Evolutionary conservation across 2,329 filamentous ascomycete species (phyloP).

Genomic region (Exophiala lecanii-corni): DNA sequence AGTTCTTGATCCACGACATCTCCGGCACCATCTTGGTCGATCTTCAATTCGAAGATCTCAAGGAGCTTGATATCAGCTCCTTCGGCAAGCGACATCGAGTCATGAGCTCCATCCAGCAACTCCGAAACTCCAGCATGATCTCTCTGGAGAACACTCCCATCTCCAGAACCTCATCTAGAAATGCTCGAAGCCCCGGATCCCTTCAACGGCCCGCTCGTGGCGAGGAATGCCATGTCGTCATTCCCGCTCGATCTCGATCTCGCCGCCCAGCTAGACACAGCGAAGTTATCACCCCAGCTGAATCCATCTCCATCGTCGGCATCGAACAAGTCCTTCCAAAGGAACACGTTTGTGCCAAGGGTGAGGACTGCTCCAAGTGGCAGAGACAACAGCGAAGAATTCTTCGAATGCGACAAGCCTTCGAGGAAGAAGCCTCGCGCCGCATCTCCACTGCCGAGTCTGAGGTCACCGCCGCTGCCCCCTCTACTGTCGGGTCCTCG

Average conservation of each 20-base stretch:
- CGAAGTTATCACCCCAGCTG: conserved; percentile 62
- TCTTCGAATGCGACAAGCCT: conserved; percentile 64
- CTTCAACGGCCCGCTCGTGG: conserved; percentile 20
- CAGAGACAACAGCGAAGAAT: conserved; percentile 74
- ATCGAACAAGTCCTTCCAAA: conserved; percentile 87
- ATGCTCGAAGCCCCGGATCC: conserved; percentile 13
- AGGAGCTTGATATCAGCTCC: conserved; percentile 58
- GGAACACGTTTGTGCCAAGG: conserved; percentile 78
- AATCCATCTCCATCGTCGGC: conserved; percentile 85
- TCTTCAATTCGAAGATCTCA: conserved; percentile 79
- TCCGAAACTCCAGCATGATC: conserved; percentile 37
- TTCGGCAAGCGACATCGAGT: conserved; percentile 60
- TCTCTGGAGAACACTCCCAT: conserved; percentile 14
- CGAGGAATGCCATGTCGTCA: conserved; percentile 21
- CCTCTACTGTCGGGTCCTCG: conserved; percentile 84
- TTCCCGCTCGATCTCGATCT: conserved; percentile 20
- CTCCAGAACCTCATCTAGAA: conserved; percentile 18
- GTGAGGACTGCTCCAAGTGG: conserved; percentile 79
- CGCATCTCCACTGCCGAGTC: conserved; percentile 58
- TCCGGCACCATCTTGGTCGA: conserved; percentile 80
- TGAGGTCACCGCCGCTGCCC: conserved; percentile 66
- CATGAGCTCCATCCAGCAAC: conserved; percentile 54
- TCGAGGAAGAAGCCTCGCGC: conserved; percentile 60
- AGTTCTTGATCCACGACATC: conserved; percentile 89
- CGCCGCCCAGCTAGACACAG: conserved; percentile 28